Base-by-base conservation (phyloP, 805 yeast species). In the Monosporozyma solicola region DNA sequence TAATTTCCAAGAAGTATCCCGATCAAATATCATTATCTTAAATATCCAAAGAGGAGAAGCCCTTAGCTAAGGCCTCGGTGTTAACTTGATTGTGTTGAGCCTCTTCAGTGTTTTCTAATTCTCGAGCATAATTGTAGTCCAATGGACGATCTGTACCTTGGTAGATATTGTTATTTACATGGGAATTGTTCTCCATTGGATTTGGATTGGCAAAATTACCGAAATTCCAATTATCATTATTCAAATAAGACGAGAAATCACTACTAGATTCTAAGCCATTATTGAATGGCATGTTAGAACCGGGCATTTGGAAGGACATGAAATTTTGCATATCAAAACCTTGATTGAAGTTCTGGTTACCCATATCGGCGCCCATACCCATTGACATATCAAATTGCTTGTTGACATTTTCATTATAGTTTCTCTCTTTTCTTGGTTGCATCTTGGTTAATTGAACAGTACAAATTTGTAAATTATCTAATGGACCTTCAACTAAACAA, bases 401-500 rank as follows among this genome's bases (percentile, higher is more conserved):
- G 47, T 57, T 60, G 43, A 64, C 41, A 22, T 41, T 47, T 24
- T 47, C 54, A 61, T 59, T n/a, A 65, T 58, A 41, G 13, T 25
- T 41, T 47, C 33, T 44, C 6, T 51, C 41, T 35, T 59, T 59
- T 47, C 53, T 57, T n/a, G 70, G 70, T 24, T 54, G 58, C 32
- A 56, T 52, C 57, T 65, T 70, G 22, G 64, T 66, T 55, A 74
- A 72, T 57, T 80, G 85, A 24, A 85, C 82, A 54, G 84, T 74
- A 55, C 90, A 83, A 50, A 85, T 70, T 65, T 85, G 94, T 57
- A 91, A 74, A 59, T 82, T 86, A 54, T 85, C 92, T 58, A 91
- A 74, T 1, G 88, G 82, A 10, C 97, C 97, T 67, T 91, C 97
- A 29, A 91, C 97, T 33, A 91, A 72, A 68, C 95, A 86, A 1